These are phyloP conservation scores for Aspergillus quadrilineatus DNA, from an alignment of 2,329 filamentous ascomycete species.

Conservation along the genomic window DNA sequence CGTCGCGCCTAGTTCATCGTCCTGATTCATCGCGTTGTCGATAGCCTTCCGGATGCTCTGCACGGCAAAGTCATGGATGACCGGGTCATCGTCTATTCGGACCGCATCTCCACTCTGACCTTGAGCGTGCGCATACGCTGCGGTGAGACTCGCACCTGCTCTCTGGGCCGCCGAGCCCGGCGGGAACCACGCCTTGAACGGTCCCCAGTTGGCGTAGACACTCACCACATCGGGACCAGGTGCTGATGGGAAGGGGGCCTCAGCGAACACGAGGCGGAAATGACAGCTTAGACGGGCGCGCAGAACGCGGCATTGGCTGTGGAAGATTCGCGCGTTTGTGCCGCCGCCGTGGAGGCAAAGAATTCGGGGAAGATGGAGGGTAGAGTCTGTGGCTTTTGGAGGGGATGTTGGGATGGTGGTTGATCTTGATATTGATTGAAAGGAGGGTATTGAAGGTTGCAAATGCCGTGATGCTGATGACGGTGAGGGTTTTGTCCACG, in stretches of 20 bases:
- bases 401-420: neutral
- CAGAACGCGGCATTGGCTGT: slow-evolving; percentile 5
- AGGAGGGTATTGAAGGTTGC: neutral
- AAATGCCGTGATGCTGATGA: no score
- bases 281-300: neutral
- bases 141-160: slow-evolving; percentile 25
- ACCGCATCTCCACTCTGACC: neutral
- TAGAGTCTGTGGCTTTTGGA: neutral
- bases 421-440: neutral
- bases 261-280: slow-evolving; percentile 9
- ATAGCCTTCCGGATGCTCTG: slow-evolving; percentile 47
- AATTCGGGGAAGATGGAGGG: slow-evolving; percentile 5
- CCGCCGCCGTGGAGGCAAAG: slow-evolving; percentile 15
- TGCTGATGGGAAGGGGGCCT: slow-evolving; percentile 21
- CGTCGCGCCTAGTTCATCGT: slow-evolving; percentile 47
- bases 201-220: slow-evolving; percentile 65
- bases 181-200: slow-evolving; percentile 60
- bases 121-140: no score
- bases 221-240: slow-evolving; percentile 62
- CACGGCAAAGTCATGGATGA: slow-evolving; percentile 46
- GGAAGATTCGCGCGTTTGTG: slow-evolving; percentile 9
- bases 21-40: slow-evolving; percentile 49
- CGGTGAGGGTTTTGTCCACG: neutral
- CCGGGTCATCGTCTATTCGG: neutral
- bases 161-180: slow-evolving; percentile 46